These are phyloP conservation scores for Aspergillus awamori DNA, from an alignment of 2,329 filamentous ascomycete species.

Conservation along the genomic window DNA sequence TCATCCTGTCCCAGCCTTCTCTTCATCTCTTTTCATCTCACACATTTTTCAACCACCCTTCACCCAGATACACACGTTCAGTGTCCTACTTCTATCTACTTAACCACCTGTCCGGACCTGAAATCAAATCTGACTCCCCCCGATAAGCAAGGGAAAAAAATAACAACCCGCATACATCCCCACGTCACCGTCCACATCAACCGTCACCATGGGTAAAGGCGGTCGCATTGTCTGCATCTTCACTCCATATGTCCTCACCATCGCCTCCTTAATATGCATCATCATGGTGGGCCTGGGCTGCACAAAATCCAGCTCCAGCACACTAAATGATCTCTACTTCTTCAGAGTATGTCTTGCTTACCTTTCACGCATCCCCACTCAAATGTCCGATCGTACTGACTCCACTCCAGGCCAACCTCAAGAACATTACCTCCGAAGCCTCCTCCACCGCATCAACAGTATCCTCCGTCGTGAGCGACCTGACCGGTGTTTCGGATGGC, in stretches of 20 bases:
- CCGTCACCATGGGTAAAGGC: conserved; percentile 64
- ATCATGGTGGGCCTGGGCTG: conserved; percentile 61
- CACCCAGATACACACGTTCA: background rate
- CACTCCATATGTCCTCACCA: conserved; percentile 79
- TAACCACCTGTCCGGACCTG: background rate
- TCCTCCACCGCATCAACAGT: conserved; percentile 42
- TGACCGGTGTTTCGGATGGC: conserved; percentile 41
- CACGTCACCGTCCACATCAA: background rate
- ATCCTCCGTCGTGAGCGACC: conserved; percentile 30
- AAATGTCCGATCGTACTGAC: conserved; percentile 12
- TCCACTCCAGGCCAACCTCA: conserved; percentile 56
- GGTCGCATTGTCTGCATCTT: conserved; percentile 85
- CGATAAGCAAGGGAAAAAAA: conserved; percentile 4
- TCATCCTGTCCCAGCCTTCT: conserved; percentile 5
- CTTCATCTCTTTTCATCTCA: conserved; percentile 7
- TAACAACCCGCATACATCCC: background rate
- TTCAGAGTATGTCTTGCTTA: conserved; percentile 44
- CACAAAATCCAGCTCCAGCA: conserved; percentile 52
- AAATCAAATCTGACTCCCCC: background rate
- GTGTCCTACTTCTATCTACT: background rate
- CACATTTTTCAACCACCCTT: conserved; percentile 7
- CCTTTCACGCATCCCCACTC: background rate
- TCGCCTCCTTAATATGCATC: conserved; percentile 73
- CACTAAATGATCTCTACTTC: conserved; percentile 59
- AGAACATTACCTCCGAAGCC: conserved; percentile 55